Base-by-base conservation (phyloP, 1,284 basidiomycete genomes). In the Sporisorium scitamineum region DNA sequence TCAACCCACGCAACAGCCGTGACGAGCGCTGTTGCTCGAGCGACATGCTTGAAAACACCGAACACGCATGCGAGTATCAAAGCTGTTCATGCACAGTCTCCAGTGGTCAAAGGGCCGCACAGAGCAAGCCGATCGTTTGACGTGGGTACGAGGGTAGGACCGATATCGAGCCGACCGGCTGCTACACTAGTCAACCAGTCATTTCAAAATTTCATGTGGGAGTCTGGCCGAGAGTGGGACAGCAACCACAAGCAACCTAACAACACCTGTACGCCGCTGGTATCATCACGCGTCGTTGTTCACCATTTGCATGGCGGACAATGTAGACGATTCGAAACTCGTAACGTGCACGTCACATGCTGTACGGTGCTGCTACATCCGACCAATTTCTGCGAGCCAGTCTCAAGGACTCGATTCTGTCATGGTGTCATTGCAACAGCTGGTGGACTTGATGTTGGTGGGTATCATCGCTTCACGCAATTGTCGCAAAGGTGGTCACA, bases 1-100 rank as follows among this genome's bases (percentile, higher is more conserved):
- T 20, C 50, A 32, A 47, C 59, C 51, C 59, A 54, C 42, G 39
- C 31, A 41, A 41, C 37, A 31, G 16, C n/a, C 9, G 48, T 31
- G 48, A 31, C 18, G 26, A 20, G n/a, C 29, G 37, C 4, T 18
- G 2, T n/a, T 18, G 37, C 16, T n/a, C 37, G 8, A 42, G 39
- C 18, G 10, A 39, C 3, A 9, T 16, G 39, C 1, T 20, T 42
- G n/a, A n/a, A 2, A 4, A 42, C 6, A 42, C 39, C 8, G 39
- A 42, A 20, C 39, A n/a, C 37, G 37, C 37, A 18, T n/a, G n/a
- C n/a, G n/a, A n/a, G n/a, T n/a, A 39, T 18, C 18, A n/a, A n/a
- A 18, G 10, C 5, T 27, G 2, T 20, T 20, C n/a, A 8, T 20
- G 4, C n/a, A 26, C 48, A 2, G 10, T 20, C 1, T n/a, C 29